Conservation (phyloP, 2,329 filamentous ascomycete species). For the Fusarium miscanthi region DNA sequence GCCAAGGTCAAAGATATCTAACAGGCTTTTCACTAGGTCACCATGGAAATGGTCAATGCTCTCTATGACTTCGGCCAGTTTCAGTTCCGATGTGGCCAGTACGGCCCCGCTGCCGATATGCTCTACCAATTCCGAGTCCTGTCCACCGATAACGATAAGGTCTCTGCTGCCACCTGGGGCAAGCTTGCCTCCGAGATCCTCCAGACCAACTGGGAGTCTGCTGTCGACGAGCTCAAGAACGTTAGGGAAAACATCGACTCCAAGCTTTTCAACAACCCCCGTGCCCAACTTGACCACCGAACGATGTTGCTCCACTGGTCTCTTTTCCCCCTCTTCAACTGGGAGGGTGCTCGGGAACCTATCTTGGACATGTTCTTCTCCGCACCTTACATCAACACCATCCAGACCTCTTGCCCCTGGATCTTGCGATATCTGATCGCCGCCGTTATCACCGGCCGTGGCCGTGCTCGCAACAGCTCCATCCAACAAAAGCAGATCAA, state of each 20-base stretch:
- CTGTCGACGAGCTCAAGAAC: constrained; percentile 90
- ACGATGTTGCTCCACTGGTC: constrained; percentile 99
- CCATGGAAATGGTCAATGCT: constrained; percentile 93
- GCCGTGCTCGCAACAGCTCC: constrained; percentile 81
- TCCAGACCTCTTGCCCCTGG: constrained; percentile 98
- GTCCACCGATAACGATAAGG: constrained; percentile 98
- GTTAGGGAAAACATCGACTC: constrained; percentile 93
- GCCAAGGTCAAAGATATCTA: constrained; percentile 24
- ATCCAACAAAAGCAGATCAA: constrained; percentile 98
- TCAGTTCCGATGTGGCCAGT: constrained; percentile 97
- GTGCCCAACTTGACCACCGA: constrained; percentile 94
- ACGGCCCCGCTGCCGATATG: constrained; percentile 87
- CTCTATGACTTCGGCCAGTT: constrained; percentile 97
- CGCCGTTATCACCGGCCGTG: constrained; percentile 93
- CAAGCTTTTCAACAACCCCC: constrained; percentile 94
- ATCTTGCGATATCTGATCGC: constrained; percentile 93
- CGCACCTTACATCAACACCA: constrained; percentile 98
- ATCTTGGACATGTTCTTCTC: constrained; percentile 98
- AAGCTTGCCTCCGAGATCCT: constrained; percentile 97
- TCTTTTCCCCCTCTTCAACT: constrained; percentile 99
- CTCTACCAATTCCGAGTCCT: constrained; percentile 98
- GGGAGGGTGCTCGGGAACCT: constrained; percentile 87
- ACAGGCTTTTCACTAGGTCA: constrained; percentile 67
- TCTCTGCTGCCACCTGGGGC: constrained; percentile 94
- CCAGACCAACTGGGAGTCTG: constrained; percentile 92